phyloP scores from a whole-genome alignment of 2,329 filamentous ascomycete genomes.

The Saccharata proteae region DNA sequence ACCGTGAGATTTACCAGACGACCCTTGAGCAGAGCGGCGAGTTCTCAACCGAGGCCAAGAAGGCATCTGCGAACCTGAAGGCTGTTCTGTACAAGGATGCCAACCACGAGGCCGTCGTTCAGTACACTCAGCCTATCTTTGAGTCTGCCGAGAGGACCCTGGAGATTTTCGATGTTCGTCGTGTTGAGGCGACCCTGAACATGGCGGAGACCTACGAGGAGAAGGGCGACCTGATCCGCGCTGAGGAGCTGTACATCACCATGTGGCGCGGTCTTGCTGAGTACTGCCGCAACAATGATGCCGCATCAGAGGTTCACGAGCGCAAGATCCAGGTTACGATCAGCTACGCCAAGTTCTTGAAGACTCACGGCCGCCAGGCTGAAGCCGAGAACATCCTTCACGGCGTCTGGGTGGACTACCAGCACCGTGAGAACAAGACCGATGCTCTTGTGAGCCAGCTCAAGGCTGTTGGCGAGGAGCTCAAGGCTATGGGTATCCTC shows the following conservation, averaged over 20 bases:
- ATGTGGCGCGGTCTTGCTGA: constrained; percentile 8
- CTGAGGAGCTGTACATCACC: constrained; percentile 14
- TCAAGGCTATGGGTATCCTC: constrained; percentile 8
- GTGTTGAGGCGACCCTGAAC: constrained; percentile 7
- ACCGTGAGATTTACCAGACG: constrained; percentile 14
- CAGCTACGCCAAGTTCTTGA: constrained; percentile 7
- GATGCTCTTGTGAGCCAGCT: constrained; percentile 7
- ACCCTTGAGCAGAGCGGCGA: constrained; percentile 14
- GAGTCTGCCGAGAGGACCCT: constrained; percentile 8
- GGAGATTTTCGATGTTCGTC: constrained; percentile 9
- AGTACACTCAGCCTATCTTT: constrained; percentile 9
- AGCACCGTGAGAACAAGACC: constrained; percentile 9
- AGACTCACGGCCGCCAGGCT: constrained; percentile 6
- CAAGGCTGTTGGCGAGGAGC: constrained; percentile 9
- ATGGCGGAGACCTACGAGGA: constrained; percentile 13
- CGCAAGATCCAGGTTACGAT: constrained; percentile 9
- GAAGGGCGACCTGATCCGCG: constrained; percentile 14
- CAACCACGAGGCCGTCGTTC: constrained; percentile 8
- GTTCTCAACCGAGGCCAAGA: constrained; percentile 14
- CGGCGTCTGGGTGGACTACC: constrained; percentile 9
- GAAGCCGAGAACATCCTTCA: constrained; percentile 8
- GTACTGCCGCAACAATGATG: constrained; percentile 6
- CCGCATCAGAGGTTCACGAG: constrained; percentile 5
- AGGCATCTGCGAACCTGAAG: constrained; percentile 13
- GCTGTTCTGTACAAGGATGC: constrained; percentile 10